These are phyloP conservation scores for Gossypium ekmanianum DNA, from an alignment of 345 rosid genomes.

Conservation along the genomic window DNA sequence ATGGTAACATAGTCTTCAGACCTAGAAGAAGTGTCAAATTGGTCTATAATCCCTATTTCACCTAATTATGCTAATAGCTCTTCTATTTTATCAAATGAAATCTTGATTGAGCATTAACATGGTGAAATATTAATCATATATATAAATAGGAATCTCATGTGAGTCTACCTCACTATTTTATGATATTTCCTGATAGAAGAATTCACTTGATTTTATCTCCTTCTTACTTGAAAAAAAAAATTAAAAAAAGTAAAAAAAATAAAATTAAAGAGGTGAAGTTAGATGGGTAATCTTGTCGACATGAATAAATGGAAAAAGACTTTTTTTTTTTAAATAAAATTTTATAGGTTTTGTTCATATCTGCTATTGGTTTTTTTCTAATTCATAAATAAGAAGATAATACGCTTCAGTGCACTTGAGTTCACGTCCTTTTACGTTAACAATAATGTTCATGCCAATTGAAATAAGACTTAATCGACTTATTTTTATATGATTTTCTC, in stretches of 20 bases:
- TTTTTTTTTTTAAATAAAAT: no score
- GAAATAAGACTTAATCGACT: rapidly evolving
- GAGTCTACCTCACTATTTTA: background rate
- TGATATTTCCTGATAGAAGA: background rate
- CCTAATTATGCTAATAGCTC: background rate
- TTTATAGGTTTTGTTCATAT: no score
- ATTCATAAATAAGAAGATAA: no score
- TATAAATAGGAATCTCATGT: background rate
- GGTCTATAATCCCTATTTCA: background rate
- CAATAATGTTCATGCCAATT: rapidly evolving
- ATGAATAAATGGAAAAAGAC: background rate
- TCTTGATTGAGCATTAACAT: background rate
- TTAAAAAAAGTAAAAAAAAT: no score
- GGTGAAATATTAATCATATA: background rate
- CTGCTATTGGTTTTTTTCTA: rapidly evolving
- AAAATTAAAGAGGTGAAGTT: background rate
- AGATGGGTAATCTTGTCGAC: background rate
- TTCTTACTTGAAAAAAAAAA: background rate
- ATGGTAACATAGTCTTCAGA: background rate
- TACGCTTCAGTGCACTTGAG: rapidly evolving
- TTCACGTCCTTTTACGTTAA: rapidly evolving
- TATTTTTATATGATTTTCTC: no score
- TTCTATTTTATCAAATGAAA: background rate
- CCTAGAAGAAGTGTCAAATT: background rate
- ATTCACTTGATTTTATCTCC: background rate